Conservation (phyloP, 2,329 filamentous ascomycete genomes). For the Fusarium dlaminii region DNA sequence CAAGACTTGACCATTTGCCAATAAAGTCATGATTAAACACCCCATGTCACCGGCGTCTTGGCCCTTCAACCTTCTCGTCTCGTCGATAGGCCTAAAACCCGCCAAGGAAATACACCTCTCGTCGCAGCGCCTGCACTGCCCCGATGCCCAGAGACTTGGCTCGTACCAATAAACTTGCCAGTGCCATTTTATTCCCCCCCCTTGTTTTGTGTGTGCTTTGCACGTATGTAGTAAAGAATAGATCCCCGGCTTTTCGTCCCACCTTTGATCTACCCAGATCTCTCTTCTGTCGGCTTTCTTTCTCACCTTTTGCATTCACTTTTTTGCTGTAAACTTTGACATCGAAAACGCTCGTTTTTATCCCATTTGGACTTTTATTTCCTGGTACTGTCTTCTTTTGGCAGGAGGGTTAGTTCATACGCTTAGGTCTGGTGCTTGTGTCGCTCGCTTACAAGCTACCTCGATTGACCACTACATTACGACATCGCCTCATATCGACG, state of each 20-base stretch:
- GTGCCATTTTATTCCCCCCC: neutral
- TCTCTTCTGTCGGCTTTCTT: neutral
- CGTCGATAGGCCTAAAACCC: neutral
- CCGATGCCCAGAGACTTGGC: conserved; percentile 40
- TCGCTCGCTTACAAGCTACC: conserved; percentile 28
- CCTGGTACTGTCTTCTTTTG: neutral
- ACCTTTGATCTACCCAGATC: conserved; percentile 27
- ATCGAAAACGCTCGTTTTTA: conserved; percentile 15
- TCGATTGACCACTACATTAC: neutral
- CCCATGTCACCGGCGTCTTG: conserved; percentile 27
- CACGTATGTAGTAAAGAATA: conserved; percentile 9
- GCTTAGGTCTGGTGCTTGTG: conserved; percentile 6
- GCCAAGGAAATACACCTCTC: conserved; percentile 22
- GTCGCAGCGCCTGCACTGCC: conserved; percentile 36
- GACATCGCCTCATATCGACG: neutral
- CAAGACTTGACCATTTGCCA: conserved; percentile 23
- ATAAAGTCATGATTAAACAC: conserved; percentile 6
- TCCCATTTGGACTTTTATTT: neutral
- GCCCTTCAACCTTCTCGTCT: conserved; percentile 11
- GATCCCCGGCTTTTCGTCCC: conserved; percentile 20
- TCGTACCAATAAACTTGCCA: conserved; percentile 24
- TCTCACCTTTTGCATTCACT: conserved; percentile 5
- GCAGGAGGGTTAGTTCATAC: neutral
- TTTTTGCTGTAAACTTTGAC: neutral
- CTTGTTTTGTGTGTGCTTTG: neutral